phyloP scores from a whole-genome alignment of 192 early-diverging fungal species.

The Mortierella claussenii region DNA sequence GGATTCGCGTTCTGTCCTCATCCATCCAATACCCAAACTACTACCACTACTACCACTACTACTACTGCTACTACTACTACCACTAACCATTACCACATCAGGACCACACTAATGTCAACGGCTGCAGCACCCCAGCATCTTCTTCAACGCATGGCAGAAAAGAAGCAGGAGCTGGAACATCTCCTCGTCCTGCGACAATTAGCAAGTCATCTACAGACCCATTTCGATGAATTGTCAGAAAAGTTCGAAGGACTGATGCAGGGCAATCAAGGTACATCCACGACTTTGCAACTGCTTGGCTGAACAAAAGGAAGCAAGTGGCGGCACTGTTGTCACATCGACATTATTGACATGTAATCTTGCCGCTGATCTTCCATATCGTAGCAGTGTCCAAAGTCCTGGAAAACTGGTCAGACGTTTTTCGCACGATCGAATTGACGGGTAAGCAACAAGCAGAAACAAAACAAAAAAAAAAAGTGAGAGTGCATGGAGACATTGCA shows the following conservation, averaged over 20 bases:
- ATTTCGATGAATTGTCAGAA: constrained; percentile 45
- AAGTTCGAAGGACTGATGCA: constrained; percentile 39
- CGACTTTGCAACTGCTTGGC: background rate
- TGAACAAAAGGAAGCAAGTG: too few relatives aligned
- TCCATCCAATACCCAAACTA: background rate
- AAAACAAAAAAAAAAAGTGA: background rate
- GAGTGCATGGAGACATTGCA: too few relatives aligned
- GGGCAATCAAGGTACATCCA: constrained; percentile 38
- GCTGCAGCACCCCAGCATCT: constrained; percentile 14
- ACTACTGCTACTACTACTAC: background rate
- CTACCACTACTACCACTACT: background rate
- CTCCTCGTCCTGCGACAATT: constrained; percentile 21
- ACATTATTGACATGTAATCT: background rate
- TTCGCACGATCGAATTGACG: constrained; percentile 33
- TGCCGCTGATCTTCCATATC: background rate
- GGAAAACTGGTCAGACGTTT: constrained; percentile 35
- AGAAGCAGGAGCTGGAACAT: constrained; percentile 42
- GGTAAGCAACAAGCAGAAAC: constrained; percentile 5
- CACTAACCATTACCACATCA: background rate
- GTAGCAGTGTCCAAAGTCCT: constrained; percentile 32
- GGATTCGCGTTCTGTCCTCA: background rate
- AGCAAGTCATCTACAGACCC: constrained; percentile 31
- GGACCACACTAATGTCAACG: constrained; percentile 7
- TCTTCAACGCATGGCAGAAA: constrained; percentile 30
- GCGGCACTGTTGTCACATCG: background rate